Evolutionary conservation across 306 rosid genomes (phyloP), one percentile per base, ranked within the genome.

Genomic region (Lathyrus oleraceus): DNA sequence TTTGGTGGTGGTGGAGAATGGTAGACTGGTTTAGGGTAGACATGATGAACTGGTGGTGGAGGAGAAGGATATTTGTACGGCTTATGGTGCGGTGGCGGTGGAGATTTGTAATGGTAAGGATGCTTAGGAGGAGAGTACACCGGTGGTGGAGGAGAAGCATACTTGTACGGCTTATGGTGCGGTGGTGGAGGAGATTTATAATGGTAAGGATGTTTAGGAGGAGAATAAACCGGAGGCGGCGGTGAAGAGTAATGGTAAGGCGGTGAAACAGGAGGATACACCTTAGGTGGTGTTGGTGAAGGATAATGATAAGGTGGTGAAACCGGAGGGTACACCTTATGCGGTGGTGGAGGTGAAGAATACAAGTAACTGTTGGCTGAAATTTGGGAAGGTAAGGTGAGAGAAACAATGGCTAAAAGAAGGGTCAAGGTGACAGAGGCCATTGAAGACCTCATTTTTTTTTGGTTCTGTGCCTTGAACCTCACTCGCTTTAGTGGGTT

Each of bases 371-470:
- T 52, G 17, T 90, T 82, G 0, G 80, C 79, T 21, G 77, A 78
- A 70, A 67, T 74, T 69, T 69, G 67, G 6, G 76, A 42, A 8
- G 80, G 77, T 13, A 77, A 28, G 44, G 67, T 72, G 1, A 87
- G 81, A 17, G 87, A 87, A 6, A 85, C 57, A 3, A 90, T 6
- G 0, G 89, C 81, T 6, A 90, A 74, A 4, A 84, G 20, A n/a
- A 87, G 80, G 58, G 65, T 48, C 1, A 89, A 23, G 27, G 81
- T 61, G 39, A 72, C 63, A 49, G 91, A 74, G 80, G 87, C 72
- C 87, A 81, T 71, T 10, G 42, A 14, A 13, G 86, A 76, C 83
- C 91, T 82, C 96, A 85, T 87, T 70, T 66, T 70, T 66, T 83
- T 75, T 21, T 9, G 20, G 11, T 8, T 49, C 56, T 51, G 1